These are phyloP conservation scores for Leccinum incarnatum DNA, from an alignment of 768 basidiomycete species.

Conservation along the genomic window DNA sequence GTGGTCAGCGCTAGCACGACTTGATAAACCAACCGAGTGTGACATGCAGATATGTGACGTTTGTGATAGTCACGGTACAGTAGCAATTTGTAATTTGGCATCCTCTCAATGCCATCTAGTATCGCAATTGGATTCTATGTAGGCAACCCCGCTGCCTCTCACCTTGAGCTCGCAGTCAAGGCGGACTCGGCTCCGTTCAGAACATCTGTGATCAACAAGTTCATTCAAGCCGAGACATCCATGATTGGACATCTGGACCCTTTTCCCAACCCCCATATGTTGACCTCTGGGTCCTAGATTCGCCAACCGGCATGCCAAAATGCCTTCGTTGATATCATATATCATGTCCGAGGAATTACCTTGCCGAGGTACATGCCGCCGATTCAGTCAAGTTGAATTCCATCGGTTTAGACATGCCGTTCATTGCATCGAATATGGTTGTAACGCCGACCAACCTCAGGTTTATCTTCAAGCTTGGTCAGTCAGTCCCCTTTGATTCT, in stretches of 20 bases:
- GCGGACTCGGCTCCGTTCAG: background rate
- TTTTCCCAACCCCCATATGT: background rate
- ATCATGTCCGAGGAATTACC: background rate
- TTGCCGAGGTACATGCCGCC: background rate
- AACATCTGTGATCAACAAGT: background rate
- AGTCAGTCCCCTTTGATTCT: background rate
- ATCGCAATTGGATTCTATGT: too few species aligned
- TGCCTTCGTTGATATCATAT: background rate
- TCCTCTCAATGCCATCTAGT: too few species aligned
- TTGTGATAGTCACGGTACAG: too few species aligned
- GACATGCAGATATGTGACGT: too few species aligned
- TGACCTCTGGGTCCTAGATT: background rate
- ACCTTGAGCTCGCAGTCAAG: background rate
- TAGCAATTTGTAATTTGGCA: too few species aligned
- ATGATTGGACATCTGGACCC: background rate
- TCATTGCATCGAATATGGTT: background rate
- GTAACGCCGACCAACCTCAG: background rate
- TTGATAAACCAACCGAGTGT: background rate
- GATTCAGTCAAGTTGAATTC: slow-evolving; percentile 14
- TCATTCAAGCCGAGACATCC: background rate
- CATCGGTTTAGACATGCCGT: background rate
- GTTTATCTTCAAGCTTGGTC: background rate
- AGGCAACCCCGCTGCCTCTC: background rate
- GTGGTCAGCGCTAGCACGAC: background rate
- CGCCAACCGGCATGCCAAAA: background rate